phyloP scores from a whole-genome alignment of 176 grass and related monocot genomes.

The Saccharum spontaneum region DNA sequence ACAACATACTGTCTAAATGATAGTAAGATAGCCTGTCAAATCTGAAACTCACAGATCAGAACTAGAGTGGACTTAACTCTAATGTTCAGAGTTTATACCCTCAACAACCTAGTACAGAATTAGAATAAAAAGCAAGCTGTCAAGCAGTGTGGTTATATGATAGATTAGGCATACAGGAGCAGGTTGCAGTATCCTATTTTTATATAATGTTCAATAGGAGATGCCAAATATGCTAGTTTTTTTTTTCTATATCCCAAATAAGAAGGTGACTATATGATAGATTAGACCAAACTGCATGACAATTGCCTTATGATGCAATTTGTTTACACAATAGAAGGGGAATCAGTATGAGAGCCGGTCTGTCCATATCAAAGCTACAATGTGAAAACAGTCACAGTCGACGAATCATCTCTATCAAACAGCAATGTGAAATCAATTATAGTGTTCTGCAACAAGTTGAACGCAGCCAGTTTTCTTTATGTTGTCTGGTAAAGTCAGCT shows the following conservation, averaged over 20 bases:
- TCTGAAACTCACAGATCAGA: conserved; percentile 14
- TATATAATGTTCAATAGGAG: conserved; percentile 6
- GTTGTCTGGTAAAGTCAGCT: conserved; percentile 37
- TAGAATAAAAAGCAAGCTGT: not conserved
- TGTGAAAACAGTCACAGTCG: conserved; percentile 20
- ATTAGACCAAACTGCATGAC: not conserved
- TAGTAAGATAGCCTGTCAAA: not conserved
- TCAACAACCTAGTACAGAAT: conserved; percentile 24
- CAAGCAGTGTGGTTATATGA: not conserved
- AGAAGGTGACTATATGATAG: not conserved
- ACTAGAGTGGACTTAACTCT: not conserved
- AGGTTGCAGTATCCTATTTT: conserved; percentile 9
- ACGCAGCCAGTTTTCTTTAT: conserved; percentile 1
- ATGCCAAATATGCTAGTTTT: conserved; percentile 2
- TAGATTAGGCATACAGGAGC: not conserved
- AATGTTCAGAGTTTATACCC: not conserved
- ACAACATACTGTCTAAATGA: conserved; percentile 22
- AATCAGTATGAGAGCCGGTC: conserved; percentile 30
- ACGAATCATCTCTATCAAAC: conserved; percentile 37
- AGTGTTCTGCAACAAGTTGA: conserved; percentile 32
- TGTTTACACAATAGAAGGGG: conserved; percentile 18
- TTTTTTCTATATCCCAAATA: conserved; percentile 17
- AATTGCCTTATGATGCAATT: not conserved
- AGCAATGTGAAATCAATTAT: conserved; percentile 39
- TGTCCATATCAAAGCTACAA: conserved; percentile 30